phyloP scores from a whole-genome alignment of 1,284 basidiomycete genomes.

The Trametes sp. region DNA sequence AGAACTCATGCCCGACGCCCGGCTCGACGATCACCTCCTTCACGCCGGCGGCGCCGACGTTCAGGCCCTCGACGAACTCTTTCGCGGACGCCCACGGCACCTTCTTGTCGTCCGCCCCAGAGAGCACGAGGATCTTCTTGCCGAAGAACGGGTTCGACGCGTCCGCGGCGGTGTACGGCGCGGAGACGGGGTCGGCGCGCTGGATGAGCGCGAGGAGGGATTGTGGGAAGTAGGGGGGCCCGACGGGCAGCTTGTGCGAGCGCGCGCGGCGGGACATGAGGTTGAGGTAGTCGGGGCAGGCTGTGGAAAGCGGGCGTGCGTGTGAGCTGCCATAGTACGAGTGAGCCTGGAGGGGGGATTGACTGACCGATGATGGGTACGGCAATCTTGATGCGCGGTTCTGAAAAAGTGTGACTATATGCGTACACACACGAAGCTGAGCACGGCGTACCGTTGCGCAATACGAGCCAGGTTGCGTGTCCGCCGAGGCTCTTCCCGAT shows the following conservation, averaged over 20 bases:
- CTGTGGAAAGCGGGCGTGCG: constrained; percentile 18
- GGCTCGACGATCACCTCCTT: constrained; percentile 59
- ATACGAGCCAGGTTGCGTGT: constrained; percentile 77
- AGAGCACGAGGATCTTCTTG: constrained; percentile 75
- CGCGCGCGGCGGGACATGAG: constrained; percentile 69
- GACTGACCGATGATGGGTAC: constrained; percentile 74
- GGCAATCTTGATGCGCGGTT: constrained; percentile 69
- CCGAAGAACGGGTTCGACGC: constrained; percentile 65
- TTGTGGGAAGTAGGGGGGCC: constrained; percentile 65
- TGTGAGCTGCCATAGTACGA: not conserved
- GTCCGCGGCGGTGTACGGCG: constrained; percentile 47
- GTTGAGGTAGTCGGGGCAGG: constrained; percentile 74
- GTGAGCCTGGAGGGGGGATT: not conserved
- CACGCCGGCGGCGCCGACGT: constrained; percentile 55
- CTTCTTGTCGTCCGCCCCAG: constrained; percentile 62
- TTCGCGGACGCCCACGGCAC: constrained; percentile 62
- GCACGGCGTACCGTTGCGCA: constrained; percentile 60
- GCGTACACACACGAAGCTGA: not conserved
- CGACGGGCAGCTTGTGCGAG: constrained; percentile 50
- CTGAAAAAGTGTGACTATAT: constrained; percentile 47
- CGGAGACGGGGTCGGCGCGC: constrained; percentile 51
- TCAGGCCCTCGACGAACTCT: constrained; percentile 57
- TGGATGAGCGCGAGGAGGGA: constrained; percentile 58
- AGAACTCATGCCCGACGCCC: constrained; percentile 61
- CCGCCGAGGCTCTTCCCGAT: constrained; percentile 82